Conservation (phyloP, 164 flowering plant genomes). For the Liriodendron chinense region DNA sequence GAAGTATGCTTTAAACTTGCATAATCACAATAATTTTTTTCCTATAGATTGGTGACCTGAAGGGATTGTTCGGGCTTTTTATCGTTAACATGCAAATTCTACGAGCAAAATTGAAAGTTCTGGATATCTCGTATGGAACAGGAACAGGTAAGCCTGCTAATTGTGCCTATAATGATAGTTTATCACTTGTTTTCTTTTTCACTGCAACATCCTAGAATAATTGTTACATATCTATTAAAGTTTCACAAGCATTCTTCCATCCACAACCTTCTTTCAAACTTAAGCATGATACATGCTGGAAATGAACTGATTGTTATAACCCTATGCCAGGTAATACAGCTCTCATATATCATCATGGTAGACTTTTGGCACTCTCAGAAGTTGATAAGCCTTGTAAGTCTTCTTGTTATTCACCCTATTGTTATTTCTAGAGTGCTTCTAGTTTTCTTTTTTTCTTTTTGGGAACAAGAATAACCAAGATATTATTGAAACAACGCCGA, state of each 20-base stretch:
- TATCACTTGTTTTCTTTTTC: background rate
- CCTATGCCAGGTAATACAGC: conserved; percentile 74
- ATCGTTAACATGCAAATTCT: conserved; percentile 70
- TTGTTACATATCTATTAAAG: background rate
- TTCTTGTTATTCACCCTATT: background rate
- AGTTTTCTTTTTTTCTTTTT: no score
- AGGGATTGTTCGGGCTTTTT: conserved; percentile 78
- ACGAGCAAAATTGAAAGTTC: conserved; percentile 70
- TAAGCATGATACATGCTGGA: conserved; percentile 4
- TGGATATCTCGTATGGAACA: conserved; percentile 73
- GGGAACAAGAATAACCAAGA: no score
- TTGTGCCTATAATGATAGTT: background rate
- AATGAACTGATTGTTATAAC: conserved; percentile 11
- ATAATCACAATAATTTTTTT: no score
- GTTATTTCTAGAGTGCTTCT: no score
- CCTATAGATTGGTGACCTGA: conserved; percentile 82
- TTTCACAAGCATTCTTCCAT: background rate
- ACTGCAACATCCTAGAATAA: background rate
- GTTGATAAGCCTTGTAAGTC: conserved; percentile 91
- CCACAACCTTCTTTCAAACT: background rate
- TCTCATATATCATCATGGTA: conserved; percentile 87
- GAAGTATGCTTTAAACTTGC: no score
- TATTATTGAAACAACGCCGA: no score
- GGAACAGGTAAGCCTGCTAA: conserved; percentile 56
- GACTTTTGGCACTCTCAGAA: conserved; percentile 84